Evolutionary conservation across 164 flowering plant species (phyloP).

Genomic region (Kingdonia uniflora): DNA sequence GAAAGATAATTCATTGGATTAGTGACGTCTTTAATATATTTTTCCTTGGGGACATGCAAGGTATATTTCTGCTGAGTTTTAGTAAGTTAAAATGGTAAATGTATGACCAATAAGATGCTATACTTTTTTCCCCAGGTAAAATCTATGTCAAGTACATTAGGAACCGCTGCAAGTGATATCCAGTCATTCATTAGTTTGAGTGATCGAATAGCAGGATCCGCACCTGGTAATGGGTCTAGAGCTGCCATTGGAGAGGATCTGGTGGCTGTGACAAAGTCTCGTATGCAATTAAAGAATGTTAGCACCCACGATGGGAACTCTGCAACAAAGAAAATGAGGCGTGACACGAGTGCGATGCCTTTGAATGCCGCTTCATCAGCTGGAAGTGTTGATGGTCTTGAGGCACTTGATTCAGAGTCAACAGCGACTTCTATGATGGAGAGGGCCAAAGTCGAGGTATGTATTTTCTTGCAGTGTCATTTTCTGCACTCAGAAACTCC

Average conservation of each 20-base stretch:
- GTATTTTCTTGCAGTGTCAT: not conserved
- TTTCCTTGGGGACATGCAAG: not conserved
- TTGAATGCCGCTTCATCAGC: slow-evolving; percentile 54
- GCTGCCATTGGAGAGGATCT: slow-evolving; percentile 97
- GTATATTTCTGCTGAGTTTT: not conserved
- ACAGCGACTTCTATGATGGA: slow-evolving; percentile 72
- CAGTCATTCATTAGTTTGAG: slow-evolving; percentile 78
- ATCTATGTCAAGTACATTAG: slow-evolving; percentile 49
- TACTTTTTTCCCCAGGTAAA: slow-evolving; percentile 48
- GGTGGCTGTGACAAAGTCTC: slow-evolving; percentile 90
- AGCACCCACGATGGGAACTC: slow-evolving; percentile 47
- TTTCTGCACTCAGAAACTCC: not conserved
- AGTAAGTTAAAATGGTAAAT: not conserved
- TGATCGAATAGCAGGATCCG: slow-evolving; percentile 83
- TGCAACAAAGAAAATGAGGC: slow-evolving; percentile 70
- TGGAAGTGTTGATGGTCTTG: slow-evolving; percentile 49
- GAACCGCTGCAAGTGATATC: slow-evolving; percentile 70
- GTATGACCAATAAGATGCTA: not conserved
- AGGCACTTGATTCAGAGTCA: slow-evolving; percentile 68
- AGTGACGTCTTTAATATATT: not conserved
- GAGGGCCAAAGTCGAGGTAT: slow-evolving; percentile 65
- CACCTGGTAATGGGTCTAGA: slow-evolving; percentile 90
- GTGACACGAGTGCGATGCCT: slow-evolving; percentile 72
- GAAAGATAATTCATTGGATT: too few relatives aligned
- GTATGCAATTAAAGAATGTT: slow-evolving; percentile 70